Evolutionary conservation across 2,329 filamentous ascomycete genomes (phyloP).

Genomic region (Paraphaeosphaeria minitans): DNA sequence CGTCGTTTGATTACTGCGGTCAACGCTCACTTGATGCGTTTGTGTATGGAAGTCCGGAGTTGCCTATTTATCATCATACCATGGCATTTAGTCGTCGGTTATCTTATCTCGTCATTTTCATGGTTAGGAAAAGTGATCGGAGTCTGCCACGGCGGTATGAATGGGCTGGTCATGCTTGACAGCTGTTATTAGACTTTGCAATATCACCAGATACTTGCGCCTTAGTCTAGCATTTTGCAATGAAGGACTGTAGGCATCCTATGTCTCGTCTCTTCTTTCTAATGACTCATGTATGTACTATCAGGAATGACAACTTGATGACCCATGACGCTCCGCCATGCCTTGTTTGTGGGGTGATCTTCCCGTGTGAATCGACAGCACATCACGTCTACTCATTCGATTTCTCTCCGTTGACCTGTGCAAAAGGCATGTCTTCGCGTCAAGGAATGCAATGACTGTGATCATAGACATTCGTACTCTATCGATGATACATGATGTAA

Average conservation of each 20-base stretch:
- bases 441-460: no score
- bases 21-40: slow-evolving; percentile 9
- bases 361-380: no score
- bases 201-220: slow-evolving; percentile 16
- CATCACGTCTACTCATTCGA: no score
- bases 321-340: neutral
- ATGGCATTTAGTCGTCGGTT: slow-evolving; percentile 19
- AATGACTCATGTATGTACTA: slow-evolving; percentile 11
- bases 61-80: slow-evolving; percentile 17
- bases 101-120: slow-evolving; percentile 19
- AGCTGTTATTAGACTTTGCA: slow-evolving; percentile 13
- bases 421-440: no score
- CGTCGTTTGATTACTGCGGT: slow-evolving; percentile 6
- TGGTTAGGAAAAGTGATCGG: slow-evolving; percentile 20
- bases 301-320: slow-evolving; percentile 5
- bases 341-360: no score
- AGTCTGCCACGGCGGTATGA: slow-evolving; percentile 14
- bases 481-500: neutral
- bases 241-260: slow-evolving; percentile 2
- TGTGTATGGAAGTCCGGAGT: slow-evolving; percentile 16
- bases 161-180: slow-evolving; percentile 11
- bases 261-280: slow-evolving; percentile 6
- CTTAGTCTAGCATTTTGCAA: slow-evolving; percentile 19
- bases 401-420: no score
- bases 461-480: no score